Evolutionary conservation across 2,329 filamentous ascomycete species (phyloP).

Genomic region (Cordyceps fumosorosea): DNA sequence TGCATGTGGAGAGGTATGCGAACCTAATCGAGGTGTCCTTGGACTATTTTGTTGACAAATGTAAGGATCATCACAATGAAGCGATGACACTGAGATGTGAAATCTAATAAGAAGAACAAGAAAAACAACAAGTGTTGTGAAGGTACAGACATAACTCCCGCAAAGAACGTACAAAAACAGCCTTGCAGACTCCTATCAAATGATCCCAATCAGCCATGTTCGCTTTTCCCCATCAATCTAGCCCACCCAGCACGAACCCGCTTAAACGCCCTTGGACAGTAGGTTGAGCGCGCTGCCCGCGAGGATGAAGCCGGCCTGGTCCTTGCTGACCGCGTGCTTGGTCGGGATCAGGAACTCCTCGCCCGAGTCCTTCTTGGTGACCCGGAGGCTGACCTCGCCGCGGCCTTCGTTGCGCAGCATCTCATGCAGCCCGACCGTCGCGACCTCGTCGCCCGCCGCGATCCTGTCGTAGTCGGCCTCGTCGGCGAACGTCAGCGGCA

Average conservation of each 20-base stretch:
- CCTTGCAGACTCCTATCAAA: not conserved
- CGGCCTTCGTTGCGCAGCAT: slow-evolving; percentile 72
- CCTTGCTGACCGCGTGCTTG: slow-evolving; percentile 81
- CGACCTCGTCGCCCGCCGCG: slow-evolving; percentile 73
- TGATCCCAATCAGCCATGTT: not conserved
- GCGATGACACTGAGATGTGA: not conserved
- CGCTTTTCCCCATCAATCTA: not conserved
- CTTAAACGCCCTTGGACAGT: slow-evolving; percentile 54
- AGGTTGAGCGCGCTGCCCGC: slow-evolving; percentile 92
- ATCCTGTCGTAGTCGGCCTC: slow-evolving; percentile 84
- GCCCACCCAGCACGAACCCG: too few species aligned
- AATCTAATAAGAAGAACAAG: not conserved
- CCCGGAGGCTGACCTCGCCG: slow-evolving; percentile 64
- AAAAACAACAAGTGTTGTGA: not conserved
- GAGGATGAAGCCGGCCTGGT: slow-evolving; percentile 87
- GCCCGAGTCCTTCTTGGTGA: slow-evolving; percentile 52
- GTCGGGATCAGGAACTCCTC: slow-evolving; percentile 65
- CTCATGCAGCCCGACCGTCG: slow-evolving; percentile 76
- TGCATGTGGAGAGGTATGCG: too few species aligned
- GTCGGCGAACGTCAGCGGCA: slow-evolving; percentile 84
- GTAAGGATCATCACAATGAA: not conserved
- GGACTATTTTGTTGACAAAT: too few species aligned
- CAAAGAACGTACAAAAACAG: not conserved
- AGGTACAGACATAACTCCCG: not conserved
- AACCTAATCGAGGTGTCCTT: too few species aligned